phyloP scores from a whole-genome alignment of 257 asterid genomes.

The Jacaranda mimosifolia region DNA sequence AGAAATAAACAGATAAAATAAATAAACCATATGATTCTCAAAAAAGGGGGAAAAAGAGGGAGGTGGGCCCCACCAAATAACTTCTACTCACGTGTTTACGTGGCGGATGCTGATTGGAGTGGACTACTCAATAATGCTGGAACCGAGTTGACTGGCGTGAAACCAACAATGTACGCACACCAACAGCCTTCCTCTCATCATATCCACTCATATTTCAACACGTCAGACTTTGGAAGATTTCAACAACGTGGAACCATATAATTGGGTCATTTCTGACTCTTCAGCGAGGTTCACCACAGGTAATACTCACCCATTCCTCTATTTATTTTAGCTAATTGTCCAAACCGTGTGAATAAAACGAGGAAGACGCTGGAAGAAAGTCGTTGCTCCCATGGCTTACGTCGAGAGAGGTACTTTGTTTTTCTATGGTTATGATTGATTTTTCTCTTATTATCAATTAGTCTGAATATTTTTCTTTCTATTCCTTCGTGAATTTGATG shows the following conservation, averaged over 20 bases:
- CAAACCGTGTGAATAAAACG: constrained; percentile 11
- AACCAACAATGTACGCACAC: not conserved
- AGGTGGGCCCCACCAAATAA: too few relatives aligned
- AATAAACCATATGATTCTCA: too few relatives aligned
- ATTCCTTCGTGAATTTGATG: constrained; percentile 5
- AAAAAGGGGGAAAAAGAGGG: too few relatives aligned
- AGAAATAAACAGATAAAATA: too few relatives aligned
- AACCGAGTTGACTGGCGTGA: constrained; percentile 18
- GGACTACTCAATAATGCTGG: constrained; percentile 10
- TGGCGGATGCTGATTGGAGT: constrained; percentile 38
- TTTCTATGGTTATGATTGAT: not conserved
- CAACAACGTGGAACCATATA: not conserved
- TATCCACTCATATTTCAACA: constrained; percentile 20
- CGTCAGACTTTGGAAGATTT: not conserved
- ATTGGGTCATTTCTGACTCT: not conserved
- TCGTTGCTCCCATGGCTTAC: constrained; percentile 68
- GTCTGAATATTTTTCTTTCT: not conserved
- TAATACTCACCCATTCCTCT: constrained; percentile 13
- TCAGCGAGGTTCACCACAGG: constrained; percentile 7
- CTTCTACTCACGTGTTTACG: too few relatives aligned
- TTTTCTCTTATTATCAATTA: not conserved
- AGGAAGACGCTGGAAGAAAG: constrained; percentile 41
- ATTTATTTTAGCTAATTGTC: constrained; percentile 13
- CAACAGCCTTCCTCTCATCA: not conserved
- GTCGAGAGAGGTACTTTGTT: constrained; percentile 67